Evolutionary conservation across 805 yeast genomes (phyloP), one percentile per base, ranked within the genome.

Genomic region (Candida tammaniensis): DNA sequence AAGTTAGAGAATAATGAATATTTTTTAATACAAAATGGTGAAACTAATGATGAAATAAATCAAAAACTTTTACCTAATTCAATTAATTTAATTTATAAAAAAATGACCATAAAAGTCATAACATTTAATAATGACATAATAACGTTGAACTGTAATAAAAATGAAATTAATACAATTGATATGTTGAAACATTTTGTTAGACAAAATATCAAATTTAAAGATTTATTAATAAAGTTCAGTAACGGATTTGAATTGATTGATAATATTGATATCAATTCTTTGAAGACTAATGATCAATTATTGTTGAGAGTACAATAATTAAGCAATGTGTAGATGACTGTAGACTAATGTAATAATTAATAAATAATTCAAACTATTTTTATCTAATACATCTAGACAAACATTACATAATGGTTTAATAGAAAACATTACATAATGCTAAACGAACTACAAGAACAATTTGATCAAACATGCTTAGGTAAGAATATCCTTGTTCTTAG

Each of bases 241-340:
- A 46, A 52, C 14, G 27, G n/a, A 10, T 61, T 47, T 38, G 55
- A 53, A 34, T 55, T 52, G 34, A 44, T 62, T 24, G 68, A 62
- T 28, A 38, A 40, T 11, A 39, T 50, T 6, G 50, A 49, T 12
- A 41, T 51, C n/a, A 27, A 18, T 6, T 10, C 17, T 8, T 30
- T 38, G 4, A 38, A 32, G 30, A 24, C 17, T 7, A 31, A n/a
- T 17, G 35, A 31, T 9, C 24, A 19, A 25, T 11, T 31, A 9
- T 24, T 31, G 14, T 14, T 31, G 5, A 22, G 33, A 24, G 15
- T 30, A 11, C 18, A n/a, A 22, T 29, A 27, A n/a, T n/a, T n/a
- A n/a, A n/a, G n/a, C n/a, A n/a, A n/a, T n/a, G 22, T 20, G n/a
- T n/a, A n/a, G n/a, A n/a, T n/a, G n/a, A n/a, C n/a, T n/a, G n/a